Evolutionary conservation across 495 filamentous ascomycete species (phyloP).

Genomic region (Penicillium ucsense): DNA sequence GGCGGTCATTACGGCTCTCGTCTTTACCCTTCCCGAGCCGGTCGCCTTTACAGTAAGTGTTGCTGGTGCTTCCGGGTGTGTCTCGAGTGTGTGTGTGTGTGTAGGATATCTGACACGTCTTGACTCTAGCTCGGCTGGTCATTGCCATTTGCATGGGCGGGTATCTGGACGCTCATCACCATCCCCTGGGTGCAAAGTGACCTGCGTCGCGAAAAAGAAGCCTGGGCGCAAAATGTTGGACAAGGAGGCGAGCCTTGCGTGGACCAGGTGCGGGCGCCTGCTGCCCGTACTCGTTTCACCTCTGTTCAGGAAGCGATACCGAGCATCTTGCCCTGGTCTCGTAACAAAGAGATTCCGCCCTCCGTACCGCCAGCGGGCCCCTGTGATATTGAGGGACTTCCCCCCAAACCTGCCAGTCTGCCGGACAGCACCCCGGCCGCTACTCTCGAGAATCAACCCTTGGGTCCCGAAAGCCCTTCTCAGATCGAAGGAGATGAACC

Average conservation of each 20-base stretch:
- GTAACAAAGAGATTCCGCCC: constrained; percentile 21
- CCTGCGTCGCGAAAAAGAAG: constrained; percentile 51
- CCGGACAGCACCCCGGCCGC: neutral
- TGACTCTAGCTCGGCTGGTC: constrained; percentile 47
- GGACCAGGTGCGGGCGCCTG: constrained; percentile 31
- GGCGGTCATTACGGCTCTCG: constrained; percentile 48
- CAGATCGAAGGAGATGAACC: neutral
- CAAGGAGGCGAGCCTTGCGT: constrained; percentile 31
- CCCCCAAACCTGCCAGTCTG: neutral
- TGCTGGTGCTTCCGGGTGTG: neutral
- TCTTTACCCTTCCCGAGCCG: constrained; percentile 51
- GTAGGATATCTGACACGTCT: constrained; percentile 3
- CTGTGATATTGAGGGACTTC: constrained; percentile 1
- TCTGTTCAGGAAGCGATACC: constrained; percentile 28
- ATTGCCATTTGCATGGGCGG: constrained; percentile 59
- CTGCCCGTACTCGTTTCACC: constrained; percentile 31
- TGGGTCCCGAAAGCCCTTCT: neutral
- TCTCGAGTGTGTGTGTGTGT: too few species aligned
- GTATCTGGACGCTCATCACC: constrained; percentile 56
- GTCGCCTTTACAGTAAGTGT: constrained; percentile 62
- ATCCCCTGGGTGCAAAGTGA: constrained; percentile 56
- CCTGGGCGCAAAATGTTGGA: constrained; percentile 41
- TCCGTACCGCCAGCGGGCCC: constrained; percentile 11
- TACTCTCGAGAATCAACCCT: neutral
- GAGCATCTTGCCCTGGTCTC: constrained; percentile 22